Evolutionary conservation across 2,329 filamentous ascomycete species (phyloP).

Genomic region (Phialophora macrospora): DNA sequence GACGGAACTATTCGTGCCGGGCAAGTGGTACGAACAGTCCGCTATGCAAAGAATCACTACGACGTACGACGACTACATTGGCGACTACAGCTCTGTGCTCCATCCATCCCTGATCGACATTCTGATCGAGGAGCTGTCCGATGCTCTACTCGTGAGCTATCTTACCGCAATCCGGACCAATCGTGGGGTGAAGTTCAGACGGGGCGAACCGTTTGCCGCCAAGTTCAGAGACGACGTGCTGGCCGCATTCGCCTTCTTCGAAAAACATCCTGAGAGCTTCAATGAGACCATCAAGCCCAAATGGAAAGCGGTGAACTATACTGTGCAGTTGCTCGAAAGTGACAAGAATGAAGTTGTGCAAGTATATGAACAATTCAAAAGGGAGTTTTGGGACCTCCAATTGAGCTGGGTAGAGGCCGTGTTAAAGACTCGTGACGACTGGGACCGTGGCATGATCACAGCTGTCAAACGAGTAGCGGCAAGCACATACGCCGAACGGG

Average conservation of each 20-base stretch:
- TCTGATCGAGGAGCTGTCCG: conserved; percentile 88
- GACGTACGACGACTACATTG: conserved; percentile 93
- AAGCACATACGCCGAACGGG: conserved; percentile 78
- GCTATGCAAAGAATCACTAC: conserved; percentile 92
- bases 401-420: conserved; percentile 96
- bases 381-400: conserved; percentile 88
- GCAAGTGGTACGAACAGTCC: conserved; percentile 80
- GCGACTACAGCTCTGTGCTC: conserved; percentile 81
- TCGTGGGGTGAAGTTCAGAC: conserved; percentile 84
- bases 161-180: conserved; percentile 78
- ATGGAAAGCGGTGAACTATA: conserved; percentile 87
- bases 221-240: conserved; percentile 93
- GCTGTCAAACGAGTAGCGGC: conserved; percentile 87
- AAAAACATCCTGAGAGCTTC: conserved; percentile 68
- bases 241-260: conserved; percentile 88
- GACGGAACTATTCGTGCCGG: conserved; percentile 83
- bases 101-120: conserved; percentile 89
- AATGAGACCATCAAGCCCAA: conserved; percentile 81
- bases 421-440: conserved; percentile 84
- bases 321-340: conserved; percentile 75
- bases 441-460: conserved; percentile 87
- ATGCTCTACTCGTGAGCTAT: conserved; percentile 87
- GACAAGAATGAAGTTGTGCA: conserved; percentile 74
- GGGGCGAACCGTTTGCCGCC: conserved; percentile 83
- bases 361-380: conserved; percentile 83